Conservation (phyloP, 352 stramenopile genomes). For the Globisporangium solare region DNA sequence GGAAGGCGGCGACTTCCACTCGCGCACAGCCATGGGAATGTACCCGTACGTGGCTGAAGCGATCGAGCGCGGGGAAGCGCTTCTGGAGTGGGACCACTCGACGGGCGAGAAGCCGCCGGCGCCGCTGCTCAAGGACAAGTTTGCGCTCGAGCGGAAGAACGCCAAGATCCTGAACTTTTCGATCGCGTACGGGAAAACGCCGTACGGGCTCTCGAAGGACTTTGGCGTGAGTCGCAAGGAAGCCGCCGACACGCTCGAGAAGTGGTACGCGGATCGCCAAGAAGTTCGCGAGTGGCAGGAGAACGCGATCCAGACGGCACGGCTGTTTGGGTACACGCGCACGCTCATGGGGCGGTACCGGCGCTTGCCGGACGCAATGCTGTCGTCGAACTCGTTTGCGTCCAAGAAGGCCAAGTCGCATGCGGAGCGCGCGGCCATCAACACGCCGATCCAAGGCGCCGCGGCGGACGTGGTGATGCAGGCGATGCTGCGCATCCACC, state of each 20-base stretch:
- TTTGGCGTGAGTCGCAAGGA: conserved; percentile 81
- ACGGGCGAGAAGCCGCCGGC: conserved; percentile 85
- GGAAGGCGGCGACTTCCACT: conserved; percentile 91
- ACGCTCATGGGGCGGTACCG: conserved; percentile 98
- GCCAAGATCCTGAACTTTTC: conserved; percentile 99
- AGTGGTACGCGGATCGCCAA: conserved; percentile 95
- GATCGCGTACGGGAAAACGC: conserved; percentile 99
- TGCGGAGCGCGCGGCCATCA: conserved; percentile 96
- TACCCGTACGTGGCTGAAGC: conserved; percentile 97
- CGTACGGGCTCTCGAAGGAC: conserved; percentile 93
- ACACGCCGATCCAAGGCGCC: conserved; percentile 98
- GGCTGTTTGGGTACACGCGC: conserved; percentile 81
- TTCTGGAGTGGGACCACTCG: conserved; percentile 97
- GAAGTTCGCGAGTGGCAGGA: conserved; percentile 93
- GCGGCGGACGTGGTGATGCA: conserved; percentile 99
- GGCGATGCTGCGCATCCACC: conserved; percentile 98
- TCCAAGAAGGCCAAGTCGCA: conserved; percentile 80
- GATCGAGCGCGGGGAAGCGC: conserved; percentile 92
- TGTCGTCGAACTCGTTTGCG: conserved; percentile 45
- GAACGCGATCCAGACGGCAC: conserved; percentile 88
- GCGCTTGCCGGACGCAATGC: conserved; percentile 92
- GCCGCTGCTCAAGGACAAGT: conserved; percentile 98
- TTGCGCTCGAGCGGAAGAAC: conserved; percentile 95
- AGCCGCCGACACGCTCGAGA: conserved; percentile 84
- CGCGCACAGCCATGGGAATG: conserved; percentile 98